Conservation (phyloP, 331 rosid species). For the Pyrus hybrid region DNA sequence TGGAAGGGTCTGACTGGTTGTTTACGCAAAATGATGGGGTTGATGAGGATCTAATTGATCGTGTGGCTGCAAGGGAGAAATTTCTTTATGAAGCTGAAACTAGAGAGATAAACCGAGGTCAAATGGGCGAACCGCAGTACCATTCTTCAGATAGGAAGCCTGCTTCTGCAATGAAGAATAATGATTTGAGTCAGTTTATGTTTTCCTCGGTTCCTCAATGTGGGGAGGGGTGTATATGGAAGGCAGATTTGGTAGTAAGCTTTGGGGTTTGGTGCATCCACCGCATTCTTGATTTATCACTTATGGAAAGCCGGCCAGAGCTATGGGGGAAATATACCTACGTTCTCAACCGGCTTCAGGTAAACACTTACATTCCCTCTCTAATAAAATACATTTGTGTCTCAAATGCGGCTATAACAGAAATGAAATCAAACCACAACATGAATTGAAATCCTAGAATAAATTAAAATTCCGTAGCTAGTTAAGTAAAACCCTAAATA, state of each 20-base stretch:
- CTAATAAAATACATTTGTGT: background rate
- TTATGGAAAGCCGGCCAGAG: conserved; percentile 97
- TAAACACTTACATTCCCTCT: conserved; percentile 16
- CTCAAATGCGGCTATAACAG: background rate
- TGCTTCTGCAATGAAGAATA: conserved; percentile 36
- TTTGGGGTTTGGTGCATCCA: conserved; percentile 99
- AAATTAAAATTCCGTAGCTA: background rate
- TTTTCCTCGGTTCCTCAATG: conserved; percentile 66
- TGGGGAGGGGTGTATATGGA: conserved; percentile 94
- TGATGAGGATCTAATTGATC: conserved; percentile 82
- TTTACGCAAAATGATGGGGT: conserved; percentile 80
- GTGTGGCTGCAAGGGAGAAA: conserved; percentile 90
- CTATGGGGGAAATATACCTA: conserved; percentile 96
- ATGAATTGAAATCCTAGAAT: background rate
- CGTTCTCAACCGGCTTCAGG: conserved; percentile 97
- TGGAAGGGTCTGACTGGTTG: conserved; percentile 96
- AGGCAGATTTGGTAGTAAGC: conserved; percentile 64
- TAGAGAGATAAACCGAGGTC: conserved; percentile 39
- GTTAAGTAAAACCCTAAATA: background rate
- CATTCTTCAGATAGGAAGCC: conserved; percentile 43
- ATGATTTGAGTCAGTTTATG: conserved; percentile 25
- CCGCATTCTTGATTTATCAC: conserved; percentile 76
- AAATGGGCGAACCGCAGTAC: conserved; percentile 41
- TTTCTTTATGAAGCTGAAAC: conserved; percentile 64
- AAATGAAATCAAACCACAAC: background rate